Evolutionary conservation across 2,329 filamentous ascomycete species (phyloP), one percentile per base, ranked within the genome.

Genomic region (Byssoonygena ceratinophila): DNA sequence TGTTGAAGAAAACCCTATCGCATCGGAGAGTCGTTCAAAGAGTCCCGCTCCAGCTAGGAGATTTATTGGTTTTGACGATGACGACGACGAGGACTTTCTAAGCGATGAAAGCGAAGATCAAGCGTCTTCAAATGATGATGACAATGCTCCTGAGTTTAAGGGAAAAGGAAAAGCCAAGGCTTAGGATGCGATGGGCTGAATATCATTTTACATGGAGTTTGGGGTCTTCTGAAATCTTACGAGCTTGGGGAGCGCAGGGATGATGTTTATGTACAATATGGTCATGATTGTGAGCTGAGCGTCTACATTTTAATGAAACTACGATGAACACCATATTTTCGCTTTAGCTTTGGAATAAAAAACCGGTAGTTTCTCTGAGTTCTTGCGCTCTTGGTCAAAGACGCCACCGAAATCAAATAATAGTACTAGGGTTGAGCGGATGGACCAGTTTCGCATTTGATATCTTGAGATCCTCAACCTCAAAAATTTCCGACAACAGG

Each of bases 1-100:
- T 54, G 57, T 57, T 32, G 52, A 55, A 23, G 61, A 63, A 51
- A 63, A 59, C 16, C 57, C 63, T 44, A 57, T 66, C 54, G 60
- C 59, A 34, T 47, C 53, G 51, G 54, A 58, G 46, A 64, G 58
- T 54, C 44, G 55, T 50, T 20, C 55, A 45, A 59, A 57, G 55
- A 45, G 61, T 23, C 51, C 64, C 51, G 57, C 59, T 20, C 61
- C 65, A 1, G 59, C 66, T 5, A 60, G 68, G 48, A 66, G 63
- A 23, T 75, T 67, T 55, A 69, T 71, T 47, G 73, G 73, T 0
- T 75, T 75, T 51, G 73, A 75, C 55, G 72, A 74, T 11, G 71
- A 74, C 40, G 47, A 64, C 23, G 57, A 59, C 32, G 56, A 56
- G 20, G 71, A 74, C 47, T 69, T 71, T 41, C 69, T 71, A 63